phyloP scores from a whole-genome alignment of 495 filamentous ascomycete genomes.

The Xylaria telfairii region DNA sequence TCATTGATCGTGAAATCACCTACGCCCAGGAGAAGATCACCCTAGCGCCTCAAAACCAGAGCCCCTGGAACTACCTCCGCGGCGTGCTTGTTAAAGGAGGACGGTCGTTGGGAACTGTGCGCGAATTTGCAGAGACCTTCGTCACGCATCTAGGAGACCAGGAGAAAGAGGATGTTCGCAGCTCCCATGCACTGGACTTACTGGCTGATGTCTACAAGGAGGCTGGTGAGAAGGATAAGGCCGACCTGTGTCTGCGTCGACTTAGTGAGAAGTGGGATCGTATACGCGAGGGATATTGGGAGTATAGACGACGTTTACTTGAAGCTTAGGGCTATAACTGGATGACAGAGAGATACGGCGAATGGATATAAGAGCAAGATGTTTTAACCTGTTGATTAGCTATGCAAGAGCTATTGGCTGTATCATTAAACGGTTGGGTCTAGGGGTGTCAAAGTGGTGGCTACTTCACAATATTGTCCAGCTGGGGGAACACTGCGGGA shows the following conservation, averaged over 20 bases:
- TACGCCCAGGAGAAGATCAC: slow-evolving; percentile 73
- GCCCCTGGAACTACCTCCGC: slow-evolving; percentile 88
- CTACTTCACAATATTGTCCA: neutral
- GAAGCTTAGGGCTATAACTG: neutral
- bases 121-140: slow-evolving; percentile 71
- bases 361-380: neutral
- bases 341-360: neutral
- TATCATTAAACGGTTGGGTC: neutral
- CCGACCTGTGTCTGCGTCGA: slow-evolving; percentile 69
- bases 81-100: slow-evolving; percentile 74
- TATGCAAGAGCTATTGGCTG: neutral
- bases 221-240: slow-evolving; percentile 62
- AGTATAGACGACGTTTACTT: slow-evolving; percentile 66
- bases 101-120: slow-evolving; percentile 60
- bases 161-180: slow-evolving; percentile 61
- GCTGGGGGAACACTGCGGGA: neutral
- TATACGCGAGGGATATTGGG: slow-evolving; percentile 90
- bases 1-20: slow-evolving; percentile 76
- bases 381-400: neutral
- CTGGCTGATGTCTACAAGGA: slow-evolving; percentile 81
- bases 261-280: slow-evolving; percentile 88
- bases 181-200: slow-evolving; percentile 88
- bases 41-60: slow-evolving; percentile 89
- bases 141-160: slow-evolving; percentile 57
- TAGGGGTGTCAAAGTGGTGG: neutral